Evolutionary conservation across 306 rosid species (phyloP).

Genomic region (Acacia acuminata): DNA sequence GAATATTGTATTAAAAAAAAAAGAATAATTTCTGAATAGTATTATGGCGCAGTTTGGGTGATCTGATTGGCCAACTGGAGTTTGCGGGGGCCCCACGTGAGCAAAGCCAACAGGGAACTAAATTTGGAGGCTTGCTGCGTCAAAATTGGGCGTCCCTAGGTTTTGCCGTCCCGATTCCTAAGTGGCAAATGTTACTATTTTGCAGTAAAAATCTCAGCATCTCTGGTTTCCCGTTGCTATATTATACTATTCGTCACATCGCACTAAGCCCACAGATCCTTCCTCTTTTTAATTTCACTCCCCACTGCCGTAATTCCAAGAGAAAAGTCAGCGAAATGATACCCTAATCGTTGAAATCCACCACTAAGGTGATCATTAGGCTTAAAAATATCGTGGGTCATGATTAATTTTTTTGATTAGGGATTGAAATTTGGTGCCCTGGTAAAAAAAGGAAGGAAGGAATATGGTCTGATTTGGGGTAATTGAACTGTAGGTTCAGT

Average conservation of each 20-base stretch:
- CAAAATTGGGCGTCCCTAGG: slow-evolving; percentile 25
- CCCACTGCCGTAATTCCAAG: neutral
- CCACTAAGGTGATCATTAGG: slow-evolving; percentile 1
- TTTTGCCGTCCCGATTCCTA: slow-evolving; percentile 27
- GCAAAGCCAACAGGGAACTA: slow-evolving; percentile 43
- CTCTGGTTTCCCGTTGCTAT: slow-evolving; percentile 27
- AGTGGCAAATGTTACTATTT: neutral
- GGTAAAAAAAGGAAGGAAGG: slow-evolving; percentile 5
- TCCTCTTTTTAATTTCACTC: neutral
- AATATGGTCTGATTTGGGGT: neutral
- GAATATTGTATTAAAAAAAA: neutral
- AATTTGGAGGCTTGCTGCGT: slow-evolving; percentile 25
- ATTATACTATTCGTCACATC: neutral
- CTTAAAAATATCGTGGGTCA: neutral
- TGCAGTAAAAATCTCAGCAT: slow-evolving; percentile 21
- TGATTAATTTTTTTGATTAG: slow-evolving; percentile 2
- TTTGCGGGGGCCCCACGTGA: slow-evolving; percentile 41
- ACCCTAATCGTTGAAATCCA: neutral
- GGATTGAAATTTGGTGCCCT: neutral
- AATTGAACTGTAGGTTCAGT: neutral
- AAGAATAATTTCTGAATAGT: neutral
- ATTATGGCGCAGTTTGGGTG: neutral
- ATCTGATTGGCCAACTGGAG: slow-evolving; percentile 32
- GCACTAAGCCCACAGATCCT: neutral
- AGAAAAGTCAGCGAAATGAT: neutral